These are phyloP conservation scores for Polyrhizophydium stewartii DNA, from an alignment of 371 early-diverging fungal species.

Conservation along the genomic window DNA sequence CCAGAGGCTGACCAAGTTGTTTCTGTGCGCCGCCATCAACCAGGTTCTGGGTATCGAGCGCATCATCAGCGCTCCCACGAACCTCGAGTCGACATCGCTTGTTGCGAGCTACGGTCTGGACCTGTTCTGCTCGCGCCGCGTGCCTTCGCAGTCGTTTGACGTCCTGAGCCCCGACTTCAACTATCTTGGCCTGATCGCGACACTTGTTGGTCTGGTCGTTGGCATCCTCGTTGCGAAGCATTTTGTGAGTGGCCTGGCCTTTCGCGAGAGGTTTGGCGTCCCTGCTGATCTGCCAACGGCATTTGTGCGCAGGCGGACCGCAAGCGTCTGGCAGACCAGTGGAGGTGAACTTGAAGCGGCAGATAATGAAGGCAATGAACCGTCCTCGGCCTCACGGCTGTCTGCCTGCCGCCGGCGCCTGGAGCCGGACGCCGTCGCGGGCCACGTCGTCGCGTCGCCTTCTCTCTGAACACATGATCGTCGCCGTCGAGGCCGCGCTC, in stretches of 20 bases:
- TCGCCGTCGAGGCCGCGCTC: background rate
- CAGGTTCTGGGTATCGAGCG: constrained; percentile 58
- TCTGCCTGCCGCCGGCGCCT: too few species aligned
- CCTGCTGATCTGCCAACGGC: too few species aligned
- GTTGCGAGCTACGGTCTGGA: constrained; percentile 86
- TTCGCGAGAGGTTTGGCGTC: background rate
- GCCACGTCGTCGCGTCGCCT: background rate
- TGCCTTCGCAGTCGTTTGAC: constrained; percentile 90
- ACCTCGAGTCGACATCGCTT: constrained; percentile 89
- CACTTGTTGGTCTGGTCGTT: constrained; percentile 69
- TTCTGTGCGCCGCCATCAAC: background rate
- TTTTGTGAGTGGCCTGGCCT: constrained; percentile 21
- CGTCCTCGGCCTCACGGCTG: too few species aligned
- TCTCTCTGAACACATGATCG: background rate
- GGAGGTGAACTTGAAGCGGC: too few species aligned
- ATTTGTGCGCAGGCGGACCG: constrained; percentile 7
- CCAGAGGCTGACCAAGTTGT: background rate
- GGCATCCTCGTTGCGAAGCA: constrained; percentile 48
- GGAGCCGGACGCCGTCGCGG: background rate
- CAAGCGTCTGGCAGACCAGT: constrained; percentile 17
- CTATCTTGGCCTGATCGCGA: constrained; percentile 72
- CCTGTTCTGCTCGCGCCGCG: constrained; percentile 73
- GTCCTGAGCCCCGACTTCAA: constrained; percentile 86
- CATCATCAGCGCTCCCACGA: constrained; percentile 70
- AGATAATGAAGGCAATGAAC: too few species aligned